Evolutionary conservation across 202 grass and related monocot species (phyloP).

Genomic region (Bolboschoenoplectus hybrid): DNA sequence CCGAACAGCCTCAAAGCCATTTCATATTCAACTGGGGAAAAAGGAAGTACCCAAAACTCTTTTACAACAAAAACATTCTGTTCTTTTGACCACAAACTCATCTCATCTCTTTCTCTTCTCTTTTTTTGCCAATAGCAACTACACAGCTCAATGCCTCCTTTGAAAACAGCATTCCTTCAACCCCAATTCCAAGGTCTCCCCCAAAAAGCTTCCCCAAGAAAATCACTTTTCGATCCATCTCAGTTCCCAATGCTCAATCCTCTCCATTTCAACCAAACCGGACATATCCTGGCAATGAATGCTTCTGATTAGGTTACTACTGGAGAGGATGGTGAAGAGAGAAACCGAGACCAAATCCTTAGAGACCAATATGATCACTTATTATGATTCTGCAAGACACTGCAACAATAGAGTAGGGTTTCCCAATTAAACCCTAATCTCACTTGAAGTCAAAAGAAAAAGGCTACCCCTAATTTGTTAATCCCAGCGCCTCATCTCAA

Average conservation of each 20-base stretch:
- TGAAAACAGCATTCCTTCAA: constrained; percentile 37
- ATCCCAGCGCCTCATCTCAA: constrained; percentile 20
- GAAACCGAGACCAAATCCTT: neutral
- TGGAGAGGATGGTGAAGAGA: neutral
- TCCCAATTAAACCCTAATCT: constrained; percentile 46
- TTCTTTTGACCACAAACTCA: neutral
- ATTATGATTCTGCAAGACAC: constrained; percentile 24
- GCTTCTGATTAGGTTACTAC: neutral
- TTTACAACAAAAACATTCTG: constrained; percentile 19
- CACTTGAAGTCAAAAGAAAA: constrained; percentile 43
- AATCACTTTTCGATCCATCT: constrained; percentile 31
- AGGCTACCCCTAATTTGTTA: constrained; percentile 45
- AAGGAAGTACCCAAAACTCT: neutral
- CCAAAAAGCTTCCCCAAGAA: constrained; percentile 41
- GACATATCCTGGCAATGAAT: neutral
- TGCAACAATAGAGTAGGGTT: neutral
- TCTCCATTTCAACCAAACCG: neutral
- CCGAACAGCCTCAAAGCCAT: neutral
- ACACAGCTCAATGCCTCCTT: constrained; percentile 39
- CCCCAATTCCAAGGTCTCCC: constrained; percentile 37
- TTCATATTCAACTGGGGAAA: constrained; percentile 3
- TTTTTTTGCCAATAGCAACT: constrained; percentile 41
- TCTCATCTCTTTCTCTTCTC: constrained; percentile 7
- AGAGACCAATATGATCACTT: neutral
- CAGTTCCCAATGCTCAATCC: neutral